Base-by-base conservation (phyloP, 495 filamentous ascomycete species). In the Penicillium angulare region DNA sequence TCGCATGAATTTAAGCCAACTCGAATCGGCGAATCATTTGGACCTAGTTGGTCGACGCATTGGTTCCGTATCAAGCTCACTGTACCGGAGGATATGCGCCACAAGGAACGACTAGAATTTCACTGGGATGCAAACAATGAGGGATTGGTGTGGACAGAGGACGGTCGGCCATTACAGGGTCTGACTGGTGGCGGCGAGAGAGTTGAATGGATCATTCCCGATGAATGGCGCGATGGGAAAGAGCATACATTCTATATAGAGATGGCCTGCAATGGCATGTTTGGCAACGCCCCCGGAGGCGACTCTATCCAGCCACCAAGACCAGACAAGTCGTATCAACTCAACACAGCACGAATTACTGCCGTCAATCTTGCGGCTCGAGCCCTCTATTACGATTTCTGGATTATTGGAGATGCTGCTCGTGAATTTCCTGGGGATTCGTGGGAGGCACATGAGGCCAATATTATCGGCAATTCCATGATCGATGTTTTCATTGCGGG, bases 261-360 rank as follows among this genome's bases (percentile, higher is more conserved):
- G 72, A 95, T 98, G 88, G 93, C 93, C 12, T 97, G 93, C 68
- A 98, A 98, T 69, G 83, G 84, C 58, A 98, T 98, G 92, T 97
- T 97, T 71, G 93, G 93, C 43, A 97, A 96, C 69, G 86, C 89
- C 0, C 75, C 84, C 2, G 87, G 86, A 17, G 91, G 89, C 10
- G 92, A 96, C 64, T 82, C 74, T 5, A 97, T 96, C 48, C 90
- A 96, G 62, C 92, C 93, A 7, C 93, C 93, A 1, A 76, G 85
- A 40, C 89, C 89, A 15, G 82, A 96, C 69, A 86, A 78, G 59
- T 87, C 84, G 57, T 98, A 85, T 64, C 78, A 80, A 38, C 76
- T 98, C 43, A 69, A 72, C 35, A 86, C 77, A 36, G 92, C 93
- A n/a, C 86, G 89, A 49, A 93, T 98, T 47, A 85, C 91, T 1